Evolutionary conservation across 805 yeast genomes (phyloP), one percentile per base, ranked within the genome.

Genomic region (Candida coleopterorum): DNA sequence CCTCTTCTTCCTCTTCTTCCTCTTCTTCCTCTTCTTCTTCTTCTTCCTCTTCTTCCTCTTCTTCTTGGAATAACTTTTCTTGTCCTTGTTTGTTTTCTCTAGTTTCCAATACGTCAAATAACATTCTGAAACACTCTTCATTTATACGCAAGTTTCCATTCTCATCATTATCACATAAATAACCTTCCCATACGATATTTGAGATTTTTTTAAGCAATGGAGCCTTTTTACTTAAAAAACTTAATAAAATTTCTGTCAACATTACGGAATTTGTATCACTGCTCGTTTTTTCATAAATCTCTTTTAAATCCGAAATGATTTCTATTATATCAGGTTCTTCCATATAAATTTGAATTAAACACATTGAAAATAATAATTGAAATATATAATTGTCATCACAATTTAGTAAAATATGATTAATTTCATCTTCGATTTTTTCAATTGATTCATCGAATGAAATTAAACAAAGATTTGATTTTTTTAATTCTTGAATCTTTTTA

Each of bases 81-180:
- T 85, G 93, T 2, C 97, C 97, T 46, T 81, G 79, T 43, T 79
- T 76, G 55, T 84, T 85, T 56, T 89, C 97, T 51, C 75, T 79
- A 0, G 94, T 55, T 4, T 40, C 53, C 41, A 68, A 55, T 6
- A 66, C 63, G 36, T 62, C 58, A 39, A 49, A 63, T 38, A 68
- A 49, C 29, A 64, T 55, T 40, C 57, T 44, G 39, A 68, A 60
- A 33, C 68, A 52, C 12, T 53, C 58, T n/a, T 48, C 54, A 21
- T 50, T 53, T 15, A 65, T 42, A 35, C 55, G 52, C 22, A 53
- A 32, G 12, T 48, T 44, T 1, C 63, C 65, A 15, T 40, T 34
- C 10, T 51, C 52, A 25, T 49, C 53, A 32, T 34, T 45, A 18
- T 51, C 50, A 37, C 73, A 67, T 35, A 66, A 49, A 37, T 58